phyloP scores from a whole-genome alignment of 306 rosid genomes.

The Acacia confusa region DNA sequence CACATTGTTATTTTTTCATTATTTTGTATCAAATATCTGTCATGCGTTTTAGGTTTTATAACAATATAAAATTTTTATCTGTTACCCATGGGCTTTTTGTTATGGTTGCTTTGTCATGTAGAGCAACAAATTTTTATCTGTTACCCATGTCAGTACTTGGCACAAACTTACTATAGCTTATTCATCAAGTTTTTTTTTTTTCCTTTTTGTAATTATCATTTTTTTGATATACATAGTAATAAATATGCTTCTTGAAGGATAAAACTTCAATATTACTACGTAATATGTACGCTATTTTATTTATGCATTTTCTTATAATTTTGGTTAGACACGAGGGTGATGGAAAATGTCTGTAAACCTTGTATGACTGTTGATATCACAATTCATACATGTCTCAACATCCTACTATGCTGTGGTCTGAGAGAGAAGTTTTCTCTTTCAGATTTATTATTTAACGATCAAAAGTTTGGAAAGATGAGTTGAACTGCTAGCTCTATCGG shows the following conservation, averaged over 20 bases:
- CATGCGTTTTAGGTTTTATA: neutral
- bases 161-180: neutral
- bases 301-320: neutral
- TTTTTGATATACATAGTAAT: neutral
- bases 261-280: neutral
- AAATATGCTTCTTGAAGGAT: neutral
- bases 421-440: constrained; percentile 2
- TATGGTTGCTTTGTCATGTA: neutral
- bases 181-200: neutral
- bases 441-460: neutral
- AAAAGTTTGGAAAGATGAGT: neutral
- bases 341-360: neutral
- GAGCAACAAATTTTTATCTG: too few species aligned
- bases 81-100: neutral
- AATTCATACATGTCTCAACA: neutral
- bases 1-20: neutral
- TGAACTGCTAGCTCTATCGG: neutral
- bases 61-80: neutral
- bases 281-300: neutral
- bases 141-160: neutral
- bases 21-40: neutral
- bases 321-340: neutral
- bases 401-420: neutral
- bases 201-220: neutral
- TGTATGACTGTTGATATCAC: neutral